These are phyloP conservation scores for Stromatinia cepivora DNA, from an alignment of 2,329 filamentous ascomycete species.

Conservation along the genomic window DNA sequence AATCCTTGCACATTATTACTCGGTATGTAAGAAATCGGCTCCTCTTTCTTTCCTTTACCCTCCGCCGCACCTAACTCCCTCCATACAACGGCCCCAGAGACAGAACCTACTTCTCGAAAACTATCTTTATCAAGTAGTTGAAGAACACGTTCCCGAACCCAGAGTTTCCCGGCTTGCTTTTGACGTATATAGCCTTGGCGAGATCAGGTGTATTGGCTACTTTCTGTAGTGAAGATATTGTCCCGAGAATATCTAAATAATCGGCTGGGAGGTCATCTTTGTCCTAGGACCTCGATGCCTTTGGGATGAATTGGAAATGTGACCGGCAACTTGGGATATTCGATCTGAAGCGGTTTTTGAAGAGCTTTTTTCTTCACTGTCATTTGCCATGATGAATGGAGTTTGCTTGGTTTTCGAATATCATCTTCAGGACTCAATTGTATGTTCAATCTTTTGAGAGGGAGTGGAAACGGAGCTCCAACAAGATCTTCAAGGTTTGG, in stretches of 20 bases:
- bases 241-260: slow-evolving; percentile 61
- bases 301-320: slow-evolving; percentile 37
- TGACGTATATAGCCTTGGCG: slow-evolving; percentile 60
- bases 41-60: slow-evolving; percentile 46
- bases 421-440: not conserved
- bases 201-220: slow-evolving; percentile 57
- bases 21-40: slow-evolving; percentile 54
- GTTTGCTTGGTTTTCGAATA: not conserved
- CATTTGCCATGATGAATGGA: slow-evolving; percentile 25
- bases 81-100: slow-evolving; percentile 61
- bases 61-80: slow-evolving; percentile 40
- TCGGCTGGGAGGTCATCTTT: slow-evolving; percentile 54
- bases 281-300: slow-evolving; percentile 37
- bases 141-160: slow-evolving; percentile 62
- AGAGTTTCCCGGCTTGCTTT: slow-evolving; percentile 63
- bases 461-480: not conserved
- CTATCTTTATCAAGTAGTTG: slow-evolving; percentile 56
- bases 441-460: not conserved
- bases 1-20: slow-evolving; percentile 64
- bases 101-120: slow-evolving; percentile 60
- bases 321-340: slow-evolving; percentile 39
- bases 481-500: slow-evolving; percentile 1
- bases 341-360: slow-evolving; percentile 36
- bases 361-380: slow-evolving; percentile 21
- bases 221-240: slow-evolving; percentile 52